Evolutionary conservation across 305 asterid species (phyloP).

Genomic region (Fraxinus albicans): DNA sequence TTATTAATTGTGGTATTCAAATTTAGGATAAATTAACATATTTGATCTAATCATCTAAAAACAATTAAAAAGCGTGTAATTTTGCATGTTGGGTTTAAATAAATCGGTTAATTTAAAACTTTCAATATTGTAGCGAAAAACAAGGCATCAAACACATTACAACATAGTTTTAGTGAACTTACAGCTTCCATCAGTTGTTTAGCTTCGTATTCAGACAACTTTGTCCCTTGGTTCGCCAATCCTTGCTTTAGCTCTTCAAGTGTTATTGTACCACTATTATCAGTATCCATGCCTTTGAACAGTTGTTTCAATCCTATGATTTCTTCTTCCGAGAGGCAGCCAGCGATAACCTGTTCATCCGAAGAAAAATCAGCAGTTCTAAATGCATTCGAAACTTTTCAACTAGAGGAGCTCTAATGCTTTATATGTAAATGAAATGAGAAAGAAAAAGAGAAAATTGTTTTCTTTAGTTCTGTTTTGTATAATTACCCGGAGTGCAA

Average conservation of each 20-base stretch:
- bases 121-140: neutral
- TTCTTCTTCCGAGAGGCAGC: too few species aligned
- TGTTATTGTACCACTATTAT: slow-evolving; percentile 62
- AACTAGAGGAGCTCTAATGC: neutral
- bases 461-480: neutral
- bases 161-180: slow-evolving; percentile 28
- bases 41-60: too few species aligned
- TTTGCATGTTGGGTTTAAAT: too few species aligned
- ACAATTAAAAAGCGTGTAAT: too few species aligned
- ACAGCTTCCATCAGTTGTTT: slow-evolving; percentile 70
- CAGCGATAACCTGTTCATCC: too few species aligned
- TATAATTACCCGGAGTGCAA: slow-evolving; percentile 47
- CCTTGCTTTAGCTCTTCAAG: slow-evolving; percentile 65
- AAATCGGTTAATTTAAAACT: too few species aligned
- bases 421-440: too few species aligned
- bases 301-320: too few species aligned
- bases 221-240: slow-evolving; percentile 54
- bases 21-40: too few species aligned
- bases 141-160: neutral
- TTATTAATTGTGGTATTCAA: too few species aligned
- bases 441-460: neutral
- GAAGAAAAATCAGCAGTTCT: slow-evolving; percentile 25
- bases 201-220: slow-evolving; percentile 48
- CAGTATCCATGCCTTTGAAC: slow-evolving; percentile 55
- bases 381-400: neutral